Evolutionary conservation across 371 early-diverging fungal genomes (phyloP).

Genomic region (Mucor circinelloides): DNA sequence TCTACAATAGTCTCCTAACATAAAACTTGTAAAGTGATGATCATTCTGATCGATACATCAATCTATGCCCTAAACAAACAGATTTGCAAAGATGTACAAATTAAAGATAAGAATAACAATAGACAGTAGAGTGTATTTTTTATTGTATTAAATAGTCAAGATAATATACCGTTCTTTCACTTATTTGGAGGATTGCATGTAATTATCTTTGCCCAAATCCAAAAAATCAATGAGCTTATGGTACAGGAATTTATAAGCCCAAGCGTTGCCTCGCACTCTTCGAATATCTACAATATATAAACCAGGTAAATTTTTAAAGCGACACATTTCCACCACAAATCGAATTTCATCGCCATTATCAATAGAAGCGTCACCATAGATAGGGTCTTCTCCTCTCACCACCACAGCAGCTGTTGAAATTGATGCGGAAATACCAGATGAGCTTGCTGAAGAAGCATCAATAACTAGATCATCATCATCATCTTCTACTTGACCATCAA

Average conservation of each 20-base stretch:
- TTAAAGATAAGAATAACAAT: background rate
- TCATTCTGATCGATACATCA: background rate
- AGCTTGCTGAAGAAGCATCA: background rate
- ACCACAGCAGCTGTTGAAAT: background rate
- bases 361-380: conserved; percentile 90
- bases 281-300: conserved; percentile 88
- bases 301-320: conserved; percentile 81
- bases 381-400: conserved; percentile 67
- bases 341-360: conserved; percentile 83
- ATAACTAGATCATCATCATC: background rate
- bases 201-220: conserved; percentile 52
- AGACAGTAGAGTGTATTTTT: background rate
- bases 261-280: conserved; percentile 83
- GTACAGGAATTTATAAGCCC: conserved; percentile 91
- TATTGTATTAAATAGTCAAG: background rate
- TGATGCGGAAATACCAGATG: background rate
- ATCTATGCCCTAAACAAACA: background rate
- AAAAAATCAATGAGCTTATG: conserved; percentile 65
- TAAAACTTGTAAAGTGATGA: background rate
- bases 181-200: conserved; percentile 10
- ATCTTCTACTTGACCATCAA: background rate
- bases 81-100: background rate
- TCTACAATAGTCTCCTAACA: background rate
- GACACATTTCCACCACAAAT: conserved; percentile 85
- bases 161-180: background rate